Evolutionary conservation across 2,329 filamentous ascomycete species (phyloP), one percentile per base, ranked within the genome.

Genomic region (Cylindrodendrum hubeiense): DNA sequence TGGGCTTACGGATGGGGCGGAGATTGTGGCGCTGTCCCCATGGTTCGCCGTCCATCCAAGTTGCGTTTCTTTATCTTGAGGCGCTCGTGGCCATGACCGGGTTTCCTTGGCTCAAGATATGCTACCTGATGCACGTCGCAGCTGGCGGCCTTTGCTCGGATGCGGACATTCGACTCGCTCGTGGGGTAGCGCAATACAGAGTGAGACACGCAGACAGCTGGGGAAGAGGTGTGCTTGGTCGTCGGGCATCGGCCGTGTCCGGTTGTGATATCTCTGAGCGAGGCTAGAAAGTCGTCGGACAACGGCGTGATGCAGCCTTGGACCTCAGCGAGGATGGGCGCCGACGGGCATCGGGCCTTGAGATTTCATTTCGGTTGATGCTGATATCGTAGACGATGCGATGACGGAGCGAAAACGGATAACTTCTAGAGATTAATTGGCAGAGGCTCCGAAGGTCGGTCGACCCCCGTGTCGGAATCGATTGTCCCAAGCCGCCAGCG

Each of bases 161-260:
- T 19, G 44, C 46, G 30, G 63, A 54, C 66, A 63, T 65, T 55
- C 60, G 57, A 60, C 41, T 57, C 66, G 60, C 56, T 60, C 49
- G 37, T 41, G 61, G 61, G 61, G 58, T 64, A 59, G 61, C 50
- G 26, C 21, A 64, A 44, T 17, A 37, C 43, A 46, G 41, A 30
- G 53, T 56, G 60, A 63, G 53, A 54, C 54, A 43, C 43, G 13
- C 59, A 61, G 65, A 60, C 70, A 60, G 50, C 43, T 53, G 22
- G 6, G 9, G 39, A 28, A 39, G 66, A 34, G 17, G 37, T 39
- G 60, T 39, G 46, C 21, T n/a, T 19, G 4, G 37, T 54, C 34
- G 33, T 63, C 71, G 71, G 71, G 47, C 58, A 60, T 69, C 71
- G 71, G 71, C 71, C 59, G 54, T 50, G 47, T 70, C 71, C 71